Evolutionary conservation across 768 basidiomycete species (phyloP), one percentile per base, ranked within the genome.

Genomic region (Obba rivulosa): DNA sequence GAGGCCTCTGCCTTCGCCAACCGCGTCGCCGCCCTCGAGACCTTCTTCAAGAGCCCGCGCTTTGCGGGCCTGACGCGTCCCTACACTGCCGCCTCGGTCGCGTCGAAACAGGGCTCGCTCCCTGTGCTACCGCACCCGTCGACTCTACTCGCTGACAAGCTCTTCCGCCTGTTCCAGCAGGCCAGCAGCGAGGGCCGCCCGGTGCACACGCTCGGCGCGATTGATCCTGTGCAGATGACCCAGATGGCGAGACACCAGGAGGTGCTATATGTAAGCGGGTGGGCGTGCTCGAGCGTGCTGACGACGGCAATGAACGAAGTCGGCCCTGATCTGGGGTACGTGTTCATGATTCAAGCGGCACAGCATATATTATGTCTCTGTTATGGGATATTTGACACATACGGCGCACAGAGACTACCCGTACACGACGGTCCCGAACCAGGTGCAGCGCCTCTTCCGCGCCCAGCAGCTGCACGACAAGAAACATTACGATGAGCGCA

Each of bases 361-460:
- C 28, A 31, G 28, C 28, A 50, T 46, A 21, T 3, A 23, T n/a
- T n/a, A n/a, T n/a, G n/a, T n/a, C n/a, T n/a, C n/a, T n/a, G n/a
- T n/a, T n/a, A n/a, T n/a, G 28, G 23, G 11, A 13, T 18, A 21
- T 8, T 2, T 14, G 20, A 9, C 11, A n/a, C n/a, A n/a, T n/a
- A n/a, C n/a, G n/a, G n/a, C 8, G n/a, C 37, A 13, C 51, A 92
- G 85, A 31, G 94, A 97, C 66, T 95, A 96, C 63, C 92, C 93
- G 1, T 96, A 96, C 66, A 93, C 92, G 9, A 95, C 92, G 1
- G 92, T 97, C 14, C 93, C 94, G 20, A 95, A 96, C 62, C 92
- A 95, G 63, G 93, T 96, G 0, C 88, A 95, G 48, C 78, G 91
- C 41, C 75, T 96, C 43, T 89, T 90, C 71, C 87, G 90, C 45